phyloP scores from a whole-genome alignment of 306 rosid species.

The Oxytropis ochrocephala region DNA sequence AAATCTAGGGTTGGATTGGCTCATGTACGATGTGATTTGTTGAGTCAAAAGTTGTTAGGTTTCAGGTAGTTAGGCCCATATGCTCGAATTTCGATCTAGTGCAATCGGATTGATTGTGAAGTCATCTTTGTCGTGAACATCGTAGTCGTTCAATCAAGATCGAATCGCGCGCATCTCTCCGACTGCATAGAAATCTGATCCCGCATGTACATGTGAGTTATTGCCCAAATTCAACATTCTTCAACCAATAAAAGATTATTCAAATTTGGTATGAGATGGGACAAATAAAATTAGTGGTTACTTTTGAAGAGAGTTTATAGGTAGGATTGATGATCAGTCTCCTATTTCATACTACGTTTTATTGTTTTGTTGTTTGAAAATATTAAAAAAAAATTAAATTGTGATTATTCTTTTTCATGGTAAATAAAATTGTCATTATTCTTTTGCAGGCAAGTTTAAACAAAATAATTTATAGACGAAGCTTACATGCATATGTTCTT shows the following conservation, averaged over 20 bases:
- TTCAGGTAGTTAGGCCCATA: slow-evolving; percentile 13
- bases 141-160: no score
- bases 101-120: no score
- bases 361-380: neutral
- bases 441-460: neutral
- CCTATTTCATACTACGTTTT: neutral
- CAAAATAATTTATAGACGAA: no score
- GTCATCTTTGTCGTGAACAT: no score
- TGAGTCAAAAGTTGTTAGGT: slow-evolving; percentile 39
- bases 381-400: neutral
- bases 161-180: no score
- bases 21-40: slow-evolving; percentile 50
- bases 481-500: no score
- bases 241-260: neutral
- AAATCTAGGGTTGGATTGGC: slow-evolving; percentile 65
- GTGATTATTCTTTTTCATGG: neutral
- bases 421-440: neutral
- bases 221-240: neutral
- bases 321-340: neutral
- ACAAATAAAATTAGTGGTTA: neutral
- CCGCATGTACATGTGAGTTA: neutral
- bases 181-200: no score
- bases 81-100: no score
- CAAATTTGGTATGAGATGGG: neutral
- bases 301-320: neutral